Evolutionary conservation across 495 filamentous ascomycete species (phyloP).

Genomic region (Amphirosellinia nigrospora): DNA sequence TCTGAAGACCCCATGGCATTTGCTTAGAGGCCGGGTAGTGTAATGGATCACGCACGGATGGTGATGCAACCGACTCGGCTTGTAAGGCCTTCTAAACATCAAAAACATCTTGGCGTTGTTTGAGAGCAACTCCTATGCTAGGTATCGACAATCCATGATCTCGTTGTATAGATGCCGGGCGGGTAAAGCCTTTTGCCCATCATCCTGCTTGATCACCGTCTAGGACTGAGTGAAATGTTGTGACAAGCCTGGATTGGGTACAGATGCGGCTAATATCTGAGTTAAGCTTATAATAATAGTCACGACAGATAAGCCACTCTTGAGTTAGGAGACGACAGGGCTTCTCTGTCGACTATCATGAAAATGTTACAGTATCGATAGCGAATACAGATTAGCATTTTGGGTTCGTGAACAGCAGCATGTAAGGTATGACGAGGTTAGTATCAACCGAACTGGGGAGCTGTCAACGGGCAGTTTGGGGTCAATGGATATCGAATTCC

Average conservation of each 20-base stretch:
- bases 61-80: constrained; percentile 38
- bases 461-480: not conserved
- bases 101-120: constrained; percentile 14
- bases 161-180: constrained; percentile 8
- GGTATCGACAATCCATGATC: constrained; percentile 3
- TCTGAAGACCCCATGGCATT: not conserved
- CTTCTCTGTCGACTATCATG: not conserved
- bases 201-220: constrained; percentile 49
- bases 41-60: constrained; percentile 47
- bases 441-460: constrained; percentile 2
- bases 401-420: not conserved
- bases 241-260: not conserved
- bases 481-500: not conserved
- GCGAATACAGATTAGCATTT: not conserved
- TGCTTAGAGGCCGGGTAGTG: constrained; percentile 4
- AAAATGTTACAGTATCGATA: not conserved
- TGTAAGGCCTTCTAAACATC: constrained; percentile 9
- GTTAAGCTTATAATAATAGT: not conserved
- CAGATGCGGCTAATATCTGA: not conserved
- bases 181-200: constrained; percentile 1
- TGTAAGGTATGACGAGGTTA: not conserved
- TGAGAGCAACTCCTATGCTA: constrained; percentile 19
- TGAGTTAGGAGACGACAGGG: not conserved
- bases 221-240: constrained; percentile 28
- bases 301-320: not conserved